These are phyloP conservation scores for Xylaria sp. DNA, from an alignment of 2,329 filamentous ascomycete species.

Conservation along the genomic window DNA sequence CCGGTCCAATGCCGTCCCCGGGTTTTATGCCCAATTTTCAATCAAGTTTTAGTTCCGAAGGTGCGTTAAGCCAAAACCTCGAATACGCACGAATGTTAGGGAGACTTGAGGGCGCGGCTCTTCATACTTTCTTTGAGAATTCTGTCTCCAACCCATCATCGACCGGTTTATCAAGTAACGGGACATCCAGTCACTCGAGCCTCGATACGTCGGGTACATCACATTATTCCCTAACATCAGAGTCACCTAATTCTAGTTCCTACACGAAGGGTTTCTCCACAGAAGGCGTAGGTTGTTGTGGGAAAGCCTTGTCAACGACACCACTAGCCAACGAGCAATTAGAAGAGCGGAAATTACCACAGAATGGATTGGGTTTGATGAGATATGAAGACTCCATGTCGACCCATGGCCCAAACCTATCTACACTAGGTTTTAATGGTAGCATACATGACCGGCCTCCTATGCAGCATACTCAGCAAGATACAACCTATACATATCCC, in stretches of 20 bases:
- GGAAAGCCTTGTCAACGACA: constrained; percentile 19
- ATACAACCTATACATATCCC: constrained; percentile 32
- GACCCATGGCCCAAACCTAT: constrained; percentile 29
- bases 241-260: constrained; percentile 32
- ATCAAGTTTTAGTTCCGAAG: constrained; percentile 24
- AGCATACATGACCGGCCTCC: constrained; percentile 24
- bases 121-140: constrained; percentile 30
- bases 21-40: constrained; percentile 33
- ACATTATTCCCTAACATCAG: constrained; percentile 38
- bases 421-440: constrained; percentile 26
- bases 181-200: constrained; percentile 36
- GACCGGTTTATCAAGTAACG: constrained; percentile 34
- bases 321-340: constrained; percentile 25
- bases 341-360: constrained; percentile 30
- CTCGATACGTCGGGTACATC: constrained; percentile 36
- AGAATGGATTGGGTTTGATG: constrained; percentile 33
- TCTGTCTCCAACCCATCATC: constrained; percentile 27
- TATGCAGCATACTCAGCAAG: constrained; percentile 35
- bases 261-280: constrained; percentile 31
- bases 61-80: constrained; percentile 15
- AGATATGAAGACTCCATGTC: constrained; percentile 35
- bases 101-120: constrained; percentile 26
- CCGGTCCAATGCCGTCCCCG: constrained; percentile 16
- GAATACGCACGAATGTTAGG: constrained; percentile 26
- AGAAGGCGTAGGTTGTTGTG: constrained; percentile 37